Percentiles rank a stretch among this genome's conserved stretches.
phyloP scores from a whole-genome alignment of 73 alveolate genomes.

The Tetrahymena thermophila region DNA sequence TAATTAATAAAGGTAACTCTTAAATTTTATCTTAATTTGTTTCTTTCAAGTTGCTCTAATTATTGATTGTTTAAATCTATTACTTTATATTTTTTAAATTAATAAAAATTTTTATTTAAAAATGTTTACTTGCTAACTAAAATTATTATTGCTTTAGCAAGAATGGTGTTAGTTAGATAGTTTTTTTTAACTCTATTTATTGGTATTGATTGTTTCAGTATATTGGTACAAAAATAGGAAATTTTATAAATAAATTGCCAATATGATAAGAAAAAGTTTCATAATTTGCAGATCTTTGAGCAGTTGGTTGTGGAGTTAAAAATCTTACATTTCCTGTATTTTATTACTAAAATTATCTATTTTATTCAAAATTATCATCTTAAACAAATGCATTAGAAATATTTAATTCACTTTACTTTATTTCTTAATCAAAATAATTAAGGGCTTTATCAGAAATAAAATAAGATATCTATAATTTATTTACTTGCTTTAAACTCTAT shows the following conservation, averaged over 20 bases:
- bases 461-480: neutral
- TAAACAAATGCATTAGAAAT: neutral
- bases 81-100: too few species aligned
- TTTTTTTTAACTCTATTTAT: neutral
- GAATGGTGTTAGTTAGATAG: neutral
- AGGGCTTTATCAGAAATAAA: neutral
- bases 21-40: too few species aligned
- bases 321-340: neutral
- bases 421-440: neutral
- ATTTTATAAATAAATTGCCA: neutral
- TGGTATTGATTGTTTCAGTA: neutral
- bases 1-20: neutral
- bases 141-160: too few species aligned
- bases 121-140: neutral
- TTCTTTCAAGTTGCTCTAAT: neutral
- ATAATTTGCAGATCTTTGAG: neutral
- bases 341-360: neutral
- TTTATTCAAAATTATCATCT: neutral
- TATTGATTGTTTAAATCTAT: neutral
- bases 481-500: neutral
- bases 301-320: neutral
- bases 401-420: neutral
- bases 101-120: too few species aligned
- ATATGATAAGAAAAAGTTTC: neutral
- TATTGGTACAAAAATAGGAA: neutral